These are phyloP conservation scores for Jamesozyma spencerorum DNA, from an alignment of 805 yeast species.

Conservation along the genomic window DNA sequence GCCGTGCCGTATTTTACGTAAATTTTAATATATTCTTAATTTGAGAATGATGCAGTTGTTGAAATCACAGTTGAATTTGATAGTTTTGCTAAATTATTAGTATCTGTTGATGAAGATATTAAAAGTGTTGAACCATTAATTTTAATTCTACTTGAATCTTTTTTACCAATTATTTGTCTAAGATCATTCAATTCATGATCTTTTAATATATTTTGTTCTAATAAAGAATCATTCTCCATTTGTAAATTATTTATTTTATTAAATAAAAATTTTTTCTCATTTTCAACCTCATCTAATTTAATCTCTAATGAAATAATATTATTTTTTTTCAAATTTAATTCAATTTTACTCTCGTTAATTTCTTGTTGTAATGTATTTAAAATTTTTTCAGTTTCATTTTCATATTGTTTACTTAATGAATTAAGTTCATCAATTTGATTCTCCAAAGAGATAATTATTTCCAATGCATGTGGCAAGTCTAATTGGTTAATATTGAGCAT, in stretches of 20 bases:
- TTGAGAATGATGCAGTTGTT: slow-evolving; percentile 1
- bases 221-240: slow-evolving; percentile 11
- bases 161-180: background rate
- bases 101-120: background rate
- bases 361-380: slow-evolving; percentile 2
- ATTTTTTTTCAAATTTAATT: slow-evolving; percentile 2
- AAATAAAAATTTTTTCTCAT: slow-evolving; percentile 9
- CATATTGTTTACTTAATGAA: slow-evolving; percentile 14
- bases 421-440: slow-evolving; percentile 15
- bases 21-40: too few species aligned
- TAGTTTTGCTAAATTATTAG: background rate
- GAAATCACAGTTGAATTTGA: slow-evolving; percentile 3
- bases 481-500: too few species aligned
- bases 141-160: background rate
- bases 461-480: slow-evolving; percentile 8
- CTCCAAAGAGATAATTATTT: slow-evolving; percentile 10
- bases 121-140: slow-evolving; percentile 5
- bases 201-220: slow-evolving; percentile 16
- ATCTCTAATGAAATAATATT: slow-evolving; percentile 11
- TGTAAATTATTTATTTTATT: slow-evolving; percentile 6
- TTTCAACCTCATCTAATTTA: slow-evolving; percentile 15
- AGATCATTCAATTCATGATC: slow-evolving; percentile 16
- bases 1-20: too few species aligned
- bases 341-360: slow-evolving; percentile 12
- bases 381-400: slow-evolving; percentile 15